Conservation (phyloP, 345 rosid species). For the Triadica sebifera region DNA sequence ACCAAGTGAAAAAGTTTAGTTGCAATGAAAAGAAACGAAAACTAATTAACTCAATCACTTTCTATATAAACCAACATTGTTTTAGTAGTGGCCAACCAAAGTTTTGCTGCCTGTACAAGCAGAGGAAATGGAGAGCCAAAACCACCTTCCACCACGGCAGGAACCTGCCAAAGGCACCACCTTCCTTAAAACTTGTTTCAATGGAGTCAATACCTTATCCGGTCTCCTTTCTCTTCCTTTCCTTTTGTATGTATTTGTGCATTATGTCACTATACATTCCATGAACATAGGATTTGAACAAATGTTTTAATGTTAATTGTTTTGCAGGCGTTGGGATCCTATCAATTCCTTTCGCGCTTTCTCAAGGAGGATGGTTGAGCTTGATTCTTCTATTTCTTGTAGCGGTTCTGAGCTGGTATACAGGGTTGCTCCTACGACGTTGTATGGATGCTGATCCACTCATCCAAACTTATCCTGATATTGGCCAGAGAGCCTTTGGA, state of each 20-base stretch:
- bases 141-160: conserved; percentile 26
- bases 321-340: conserved; percentile 58
- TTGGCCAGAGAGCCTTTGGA: conserved; percentile 57
- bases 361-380: conserved; percentile 69
- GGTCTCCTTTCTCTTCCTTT: conserved; percentile 31
- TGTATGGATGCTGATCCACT: conserved; percentile 47
- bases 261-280: no score
- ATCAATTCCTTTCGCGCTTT: conserved; percentile 63
- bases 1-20: no score
- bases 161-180: conserved; percentile 42
- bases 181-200: conserved; percentile 62
- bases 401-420: conserved; percentile 58
- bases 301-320: neutral
- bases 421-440: conserved; percentile 51
- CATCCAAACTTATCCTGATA: conserved; percentile 60
- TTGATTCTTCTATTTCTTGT: conserved; percentile 43
- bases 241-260: no score
- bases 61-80: no score
- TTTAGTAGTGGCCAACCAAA: no score
- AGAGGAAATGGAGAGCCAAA: conserved; percentile 50
- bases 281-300: no score
- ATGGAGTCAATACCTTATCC: conserved; percentile 62
- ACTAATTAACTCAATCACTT: no score
- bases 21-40: no score
- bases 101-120: no score